A percentile compares a stretch with the other conserved stretches of the same genome.
These are phyloP conservation scores for Blepharisma japonicum DNA, from an alignment of 73 alveolate species.

Conservation along the genomic window DNA sequence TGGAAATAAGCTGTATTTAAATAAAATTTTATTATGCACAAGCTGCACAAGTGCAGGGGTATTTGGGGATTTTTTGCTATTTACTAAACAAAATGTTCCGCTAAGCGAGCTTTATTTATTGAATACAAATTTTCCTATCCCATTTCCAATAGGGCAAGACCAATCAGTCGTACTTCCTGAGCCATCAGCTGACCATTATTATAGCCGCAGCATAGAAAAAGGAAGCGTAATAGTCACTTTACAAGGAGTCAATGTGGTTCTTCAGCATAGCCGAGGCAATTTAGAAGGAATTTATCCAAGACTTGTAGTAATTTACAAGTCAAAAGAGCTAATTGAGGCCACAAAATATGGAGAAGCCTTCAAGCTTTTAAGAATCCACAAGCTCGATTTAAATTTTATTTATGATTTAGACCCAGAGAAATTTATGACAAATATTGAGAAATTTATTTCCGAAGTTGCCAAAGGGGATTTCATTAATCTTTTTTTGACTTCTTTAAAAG, in stretches of 20 bases:
- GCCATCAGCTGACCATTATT: slow-evolving; percentile 45
- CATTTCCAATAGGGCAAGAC: slow-evolving; percentile 44
- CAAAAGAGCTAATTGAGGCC: slow-evolving; percentile 70
- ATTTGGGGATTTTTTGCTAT: slow-evolving; percentile 73
- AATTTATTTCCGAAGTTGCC: slow-evolving; percentile 70
- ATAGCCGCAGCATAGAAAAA: slow-evolving; percentile 53
- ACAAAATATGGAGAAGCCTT: slow-evolving; percentile 79
- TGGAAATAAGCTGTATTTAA: slow-evolving; percentile 67
- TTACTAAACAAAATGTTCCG: slow-evolving; percentile 76
- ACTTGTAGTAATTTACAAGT: slow-evolving; percentile 73
- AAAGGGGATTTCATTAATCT: slow-evolving; percentile 80
- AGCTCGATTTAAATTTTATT: slow-evolving; percentile 88
- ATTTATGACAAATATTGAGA: slow-evolving; percentile 68
- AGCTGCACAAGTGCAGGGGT: slow-evolving; percentile 83
- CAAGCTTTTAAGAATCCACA: slow-evolving; percentile 77
- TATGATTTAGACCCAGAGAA: slow-evolving; percentile 87
- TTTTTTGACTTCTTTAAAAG: slow-evolving; percentile 81
- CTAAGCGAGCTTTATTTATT: slow-evolving; percentile 73
- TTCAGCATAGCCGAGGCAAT: slow-evolving; percentile 97
- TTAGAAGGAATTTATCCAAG: slow-evolving; percentile 90
- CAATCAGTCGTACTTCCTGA: slow-evolving; percentile 55
- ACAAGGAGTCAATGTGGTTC: slow-evolving; percentile 42
- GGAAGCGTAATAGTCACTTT: neutral
- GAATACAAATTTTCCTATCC: slow-evolving; percentile 49
- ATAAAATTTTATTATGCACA: slow-evolving; percentile 66